Evolutionary conservation across 495 filamentous ascomycete species (phyloP).

Genomic region (Podospora pseudocomata): DNA sequence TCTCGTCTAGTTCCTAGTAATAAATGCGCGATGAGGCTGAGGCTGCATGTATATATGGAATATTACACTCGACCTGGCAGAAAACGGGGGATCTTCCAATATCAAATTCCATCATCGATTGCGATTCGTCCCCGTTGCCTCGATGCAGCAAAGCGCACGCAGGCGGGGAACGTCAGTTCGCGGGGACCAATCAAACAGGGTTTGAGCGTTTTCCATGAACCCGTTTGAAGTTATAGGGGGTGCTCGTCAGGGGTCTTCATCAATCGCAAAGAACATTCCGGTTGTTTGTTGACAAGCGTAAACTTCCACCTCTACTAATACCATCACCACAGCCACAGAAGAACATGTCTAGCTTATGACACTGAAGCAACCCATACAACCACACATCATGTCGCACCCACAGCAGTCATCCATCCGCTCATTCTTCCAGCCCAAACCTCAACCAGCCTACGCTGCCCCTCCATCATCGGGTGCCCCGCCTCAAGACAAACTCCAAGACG

Average conservation of each 20-base stretch:
- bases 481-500: neutral
- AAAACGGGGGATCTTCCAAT: neutral
- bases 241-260: neutral
- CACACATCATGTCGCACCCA: conserved; percentile 24
- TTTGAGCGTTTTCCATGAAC: neutral
- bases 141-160: no score
- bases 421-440: conserved; percentile 38
- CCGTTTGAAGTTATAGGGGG: neutral
- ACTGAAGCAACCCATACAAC: neutral
- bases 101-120: neutral
- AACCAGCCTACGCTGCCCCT: conserved; percentile 25
- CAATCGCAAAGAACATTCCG: neutral
- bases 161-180: no score
- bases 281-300: neutral
- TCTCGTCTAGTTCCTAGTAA: neutral
- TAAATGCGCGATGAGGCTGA: neutral
- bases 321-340: neutral
- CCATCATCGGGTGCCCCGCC: conserved; percentile 25
- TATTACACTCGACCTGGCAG: neutral
- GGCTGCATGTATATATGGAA: neutral
- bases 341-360: conserved; percentile 1
- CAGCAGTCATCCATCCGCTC: conserved; percentile 49
- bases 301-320: neutral
- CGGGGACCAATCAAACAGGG: neutral
- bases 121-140: neutral